Evolutionary conservation across 2,329 filamentous ascomycete species (phyloP).

Genomic region (Xylaria sp.): DNA sequence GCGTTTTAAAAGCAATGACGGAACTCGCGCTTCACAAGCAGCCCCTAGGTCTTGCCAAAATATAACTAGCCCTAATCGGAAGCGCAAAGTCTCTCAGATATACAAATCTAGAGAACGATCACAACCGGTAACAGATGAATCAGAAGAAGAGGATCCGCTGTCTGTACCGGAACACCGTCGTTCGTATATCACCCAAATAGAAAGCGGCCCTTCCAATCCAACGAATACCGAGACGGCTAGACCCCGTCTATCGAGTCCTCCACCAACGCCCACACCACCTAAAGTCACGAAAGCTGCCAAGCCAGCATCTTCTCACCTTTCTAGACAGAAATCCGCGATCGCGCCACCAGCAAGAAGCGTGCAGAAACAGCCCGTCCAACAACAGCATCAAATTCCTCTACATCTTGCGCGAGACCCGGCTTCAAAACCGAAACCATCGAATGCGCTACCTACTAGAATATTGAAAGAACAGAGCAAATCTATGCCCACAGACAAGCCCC

Average conservation of each 20-base stretch:
- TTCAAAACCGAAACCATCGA: conserved; percentile 34
- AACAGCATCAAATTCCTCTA: conserved; percentile 47
- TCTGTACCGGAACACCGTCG: conserved; percentile 40
- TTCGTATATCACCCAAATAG: conserved; percentile 41
- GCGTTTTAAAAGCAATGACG: conserved; percentile 32
- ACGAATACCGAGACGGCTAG: conserved; percentile 42
- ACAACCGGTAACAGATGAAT: conserved; percentile 34
- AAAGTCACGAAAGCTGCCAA: conserved; percentile 27
- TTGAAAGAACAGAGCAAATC: conserved; percentile 32
- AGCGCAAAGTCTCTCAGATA: conserved; percentile 49
- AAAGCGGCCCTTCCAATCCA: conserved; percentile 36
- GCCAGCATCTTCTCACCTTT: conserved; percentile 8
- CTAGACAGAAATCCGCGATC: conserved; percentile 20
- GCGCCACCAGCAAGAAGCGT: conserved; percentile 16
- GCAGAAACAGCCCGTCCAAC: conserved; percentile 28
- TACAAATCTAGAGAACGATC: conserved; percentile 42
- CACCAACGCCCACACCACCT: conserved; percentile 45
- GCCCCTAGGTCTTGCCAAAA: conserved; percentile 30
- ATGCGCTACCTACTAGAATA: conserved; percentile 11
- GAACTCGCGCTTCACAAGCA: conserved; percentile 27
- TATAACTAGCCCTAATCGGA: conserved; percentile 41
- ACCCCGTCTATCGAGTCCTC: conserved; percentile 48
- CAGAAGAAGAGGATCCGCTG: conserved; percentile 34
- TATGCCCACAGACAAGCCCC: conserved; percentile 16
- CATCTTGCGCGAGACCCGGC: conserved; percentile 43